Conservation (phyloP, 257 asterid genomes). For the Parsonsia alboflavescens region DNA sequence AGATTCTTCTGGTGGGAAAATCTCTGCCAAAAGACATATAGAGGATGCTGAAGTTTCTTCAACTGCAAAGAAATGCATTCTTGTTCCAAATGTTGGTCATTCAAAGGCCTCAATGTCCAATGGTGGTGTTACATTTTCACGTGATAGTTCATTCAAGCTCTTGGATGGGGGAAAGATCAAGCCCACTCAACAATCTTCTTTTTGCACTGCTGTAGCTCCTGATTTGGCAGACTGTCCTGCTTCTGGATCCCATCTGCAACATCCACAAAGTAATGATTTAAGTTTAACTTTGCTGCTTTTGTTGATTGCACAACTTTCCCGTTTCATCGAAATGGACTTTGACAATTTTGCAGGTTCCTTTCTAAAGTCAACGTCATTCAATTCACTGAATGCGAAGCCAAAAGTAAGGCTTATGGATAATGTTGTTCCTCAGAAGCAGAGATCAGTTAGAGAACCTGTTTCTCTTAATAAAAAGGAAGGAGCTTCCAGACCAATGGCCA, state of each 20-base stretch:
- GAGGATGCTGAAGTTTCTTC: conserved; percentile 76
- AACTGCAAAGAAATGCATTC: conserved; percentile 48
- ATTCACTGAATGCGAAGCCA: conserved; percentile 5
- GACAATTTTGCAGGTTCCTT: conserved; percentile 42
- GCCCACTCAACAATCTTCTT: conserved; percentile 36
- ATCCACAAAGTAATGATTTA: conserved; percentile 42
- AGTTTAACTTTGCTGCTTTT: conserved; percentile 10
- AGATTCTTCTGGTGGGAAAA: conserved; percentile 4
- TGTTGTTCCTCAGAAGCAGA: conserved; percentile 62
- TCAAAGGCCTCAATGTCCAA: conserved; percentile 43
- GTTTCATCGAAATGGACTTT: conserved; percentile 2
- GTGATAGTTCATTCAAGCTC: conserved; percentile 56
- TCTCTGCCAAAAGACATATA: conserved; percentile 50
- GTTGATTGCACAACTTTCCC: background rate
- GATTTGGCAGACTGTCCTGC: conserved; percentile 41
- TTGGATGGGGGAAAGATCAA: conserved; percentile 49
- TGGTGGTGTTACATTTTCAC: conserved; percentile 42
- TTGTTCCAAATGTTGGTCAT: conserved; percentile 44
- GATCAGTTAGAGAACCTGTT: conserved; percentile 51
- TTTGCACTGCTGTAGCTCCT: conserved; percentile 28
- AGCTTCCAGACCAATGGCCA: conserved; percentile 1
- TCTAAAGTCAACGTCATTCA: conserved; percentile 20
- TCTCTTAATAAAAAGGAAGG: conserved; percentile 57
- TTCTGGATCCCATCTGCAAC: conserved; percentile 23
- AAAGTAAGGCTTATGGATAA: conserved; percentile 13